Evolutionary conservation across 176 grass and related monocot species (phyloP), one percentile per base, ranked within the genome.

Genomic region (Lolium perenne): DNA sequence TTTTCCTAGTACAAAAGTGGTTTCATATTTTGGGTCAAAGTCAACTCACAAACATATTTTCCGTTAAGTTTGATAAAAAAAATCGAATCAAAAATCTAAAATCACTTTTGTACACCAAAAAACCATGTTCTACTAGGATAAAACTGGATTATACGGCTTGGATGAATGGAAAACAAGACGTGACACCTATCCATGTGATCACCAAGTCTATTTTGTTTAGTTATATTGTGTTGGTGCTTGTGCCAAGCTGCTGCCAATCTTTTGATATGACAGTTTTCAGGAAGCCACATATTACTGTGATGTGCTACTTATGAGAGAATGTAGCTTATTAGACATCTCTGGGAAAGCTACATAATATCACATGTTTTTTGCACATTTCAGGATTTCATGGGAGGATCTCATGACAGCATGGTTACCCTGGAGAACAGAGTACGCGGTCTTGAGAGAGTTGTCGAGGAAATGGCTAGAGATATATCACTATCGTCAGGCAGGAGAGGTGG

Each of bases 361-460:
- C 38, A 71, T 50, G 4, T 49, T 1, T 61, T 83, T 79, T 64
- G 14, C 66, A 35, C 88, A 82, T 86, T 91, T 84, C 80, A 99
- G 97, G 94, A 96, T 84, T 99, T 99, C 71, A 99, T 99, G 92
- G 97, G 97, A 45, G 97, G 97, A 43, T 99, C 94, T 48, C 97
- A 90, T 90, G 97, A 99, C 76, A 96, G 90, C 80, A 96, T 99
- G 92, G 85, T 99, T 71, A 99, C 94, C 58, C 83, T 99, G 38
- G 97, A 99, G 71, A 99, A 96, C 78, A 88, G 97, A 87, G 97
- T 99, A 20, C 90, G 92, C 17, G 90, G 94, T 82, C 94, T 99
- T 80, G 97, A 99, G 83, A 90, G 97, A 79, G 87, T 99, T 84
- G 94, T 99, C 15, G 94, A 99, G 80, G 92, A 96, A 70, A 99